phyloP scores from a whole-genome alignment of 495 filamentous ascomycete genomes.

The Annulohypoxylon maeteangense region DNA sequence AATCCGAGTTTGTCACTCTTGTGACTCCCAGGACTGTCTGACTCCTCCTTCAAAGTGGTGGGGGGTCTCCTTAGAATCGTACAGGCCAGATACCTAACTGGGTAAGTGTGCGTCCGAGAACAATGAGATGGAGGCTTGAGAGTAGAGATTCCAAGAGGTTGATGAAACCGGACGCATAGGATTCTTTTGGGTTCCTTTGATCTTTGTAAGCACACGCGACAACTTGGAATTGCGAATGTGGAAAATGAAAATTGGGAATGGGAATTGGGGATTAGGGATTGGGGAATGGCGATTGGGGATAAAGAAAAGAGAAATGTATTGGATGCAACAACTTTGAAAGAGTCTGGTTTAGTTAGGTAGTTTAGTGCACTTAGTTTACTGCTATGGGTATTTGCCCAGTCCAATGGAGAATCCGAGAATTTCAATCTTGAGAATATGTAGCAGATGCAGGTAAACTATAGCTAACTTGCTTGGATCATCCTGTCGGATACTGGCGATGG shows the following conservation, averaged over 20 bases:
- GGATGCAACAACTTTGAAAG: no score
- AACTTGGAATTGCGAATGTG: not conserved
- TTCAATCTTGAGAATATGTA: not conserved
- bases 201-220: constrained; percentile 1
- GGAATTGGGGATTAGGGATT: no score
- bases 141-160: not conserved
- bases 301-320: no score
- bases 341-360: not conserved
- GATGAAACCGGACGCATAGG: not conserved
- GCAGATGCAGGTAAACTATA: not conserved
- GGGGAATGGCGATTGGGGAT: no score
- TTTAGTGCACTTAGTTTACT: not conserved
- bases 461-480: not conserved
- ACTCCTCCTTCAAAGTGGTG: not conserved
- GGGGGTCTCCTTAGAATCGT: not conserved
- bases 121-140: not conserved
- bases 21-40: not conserved
- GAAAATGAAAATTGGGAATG: not conserved
- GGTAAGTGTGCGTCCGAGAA: not conserved
- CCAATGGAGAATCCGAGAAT: not conserved
- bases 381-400: not conserved
- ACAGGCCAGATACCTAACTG: not conserved
- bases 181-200: constrained; percentile 4
- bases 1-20: not conserved
- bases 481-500: not conserved